Conservation (phyloP, 2,329 filamentous ascomycete species). For the Fusarium begoniae region DNA sequence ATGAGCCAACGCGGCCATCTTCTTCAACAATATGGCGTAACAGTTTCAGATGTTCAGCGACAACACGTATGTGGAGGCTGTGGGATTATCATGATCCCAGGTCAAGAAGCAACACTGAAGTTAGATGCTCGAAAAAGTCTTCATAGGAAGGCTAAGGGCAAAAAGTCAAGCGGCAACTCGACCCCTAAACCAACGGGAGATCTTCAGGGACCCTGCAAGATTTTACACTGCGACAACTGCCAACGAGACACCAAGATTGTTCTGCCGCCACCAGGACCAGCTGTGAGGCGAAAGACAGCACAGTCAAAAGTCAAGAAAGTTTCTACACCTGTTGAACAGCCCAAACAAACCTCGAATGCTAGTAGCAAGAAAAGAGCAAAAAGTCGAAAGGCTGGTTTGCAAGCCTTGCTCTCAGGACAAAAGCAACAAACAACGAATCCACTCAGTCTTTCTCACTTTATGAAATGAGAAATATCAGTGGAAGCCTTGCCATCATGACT, state of each 20-base stretch:
- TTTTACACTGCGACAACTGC: slow-evolving; percentile 58
- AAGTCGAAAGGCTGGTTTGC: slow-evolving; percentile 71
- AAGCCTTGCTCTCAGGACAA: slow-evolving; percentile 67
- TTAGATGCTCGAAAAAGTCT: slow-evolving; percentile 45
- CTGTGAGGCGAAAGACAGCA: slow-evolving; percentile 37
- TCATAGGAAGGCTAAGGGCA: slow-evolving; percentile 1
- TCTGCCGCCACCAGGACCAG: slow-evolving; percentile 51
- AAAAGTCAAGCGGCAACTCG: slow-evolving; percentile 4
- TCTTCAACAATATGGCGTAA: slow-evolving; percentile 57
- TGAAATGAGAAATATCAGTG: slow-evolving; percentile 45
- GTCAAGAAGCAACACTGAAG: slow-evolving; percentile 54
- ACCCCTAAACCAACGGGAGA: background rate
- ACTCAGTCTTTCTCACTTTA: slow-evolving; percentile 66
- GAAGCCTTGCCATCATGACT: background rate
- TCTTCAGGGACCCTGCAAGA: slow-evolving; percentile 48
- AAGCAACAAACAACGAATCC: slow-evolving; percentile 54
- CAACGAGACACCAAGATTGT: slow-evolving; percentile 53
- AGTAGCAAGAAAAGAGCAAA: slow-evolving; percentile 73
- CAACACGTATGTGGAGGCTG: slow-evolving; percentile 68
- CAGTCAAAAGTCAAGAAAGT: slow-evolving; percentile 32
- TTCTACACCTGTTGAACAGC: slow-evolving; percentile 25
- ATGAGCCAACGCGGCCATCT: slow-evolving; percentile 63
- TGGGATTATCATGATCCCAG: slow-evolving; percentile 67
- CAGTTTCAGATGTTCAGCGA: slow-evolving; percentile 57
- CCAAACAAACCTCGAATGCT: slow-evolving; percentile 58